Evolutionary conservation across 129 eudicot genomes (phyloP).

Genomic region (Deinandra increscens): DNA sequence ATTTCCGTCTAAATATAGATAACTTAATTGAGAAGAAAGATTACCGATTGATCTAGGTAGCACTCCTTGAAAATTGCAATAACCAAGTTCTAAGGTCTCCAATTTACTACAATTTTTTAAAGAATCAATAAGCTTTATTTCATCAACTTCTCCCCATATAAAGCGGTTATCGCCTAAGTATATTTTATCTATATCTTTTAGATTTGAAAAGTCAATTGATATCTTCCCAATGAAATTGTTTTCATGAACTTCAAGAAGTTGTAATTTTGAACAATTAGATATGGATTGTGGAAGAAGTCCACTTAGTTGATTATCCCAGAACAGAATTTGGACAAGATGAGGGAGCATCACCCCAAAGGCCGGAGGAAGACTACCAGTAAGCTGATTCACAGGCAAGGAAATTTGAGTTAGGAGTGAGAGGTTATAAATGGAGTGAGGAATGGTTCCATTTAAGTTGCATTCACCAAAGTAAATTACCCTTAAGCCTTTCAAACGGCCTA

Average conservation of each 20-base stretch:
- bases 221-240: constrained; percentile 15
- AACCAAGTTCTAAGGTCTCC: background rate
- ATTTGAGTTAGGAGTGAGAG: background rate
- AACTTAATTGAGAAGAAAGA: constrained; percentile 22
- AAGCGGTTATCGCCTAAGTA: background rate
- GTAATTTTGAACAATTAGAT: constrained; percentile 27
- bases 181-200: background rate
- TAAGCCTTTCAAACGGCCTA: constrained; percentile 16
- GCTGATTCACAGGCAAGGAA: constrained; percentile 15
- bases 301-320: constrained; percentile 9
- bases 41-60: constrained; percentile 33
- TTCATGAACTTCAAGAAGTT: background rate
- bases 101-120: constrained; percentile 22
- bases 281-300: constrained; percentile 29
- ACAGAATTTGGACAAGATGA: background rate
- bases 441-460: constrained; percentile 20
- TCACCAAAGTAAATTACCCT: background rate
- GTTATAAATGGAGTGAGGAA: constrained; percentile 30
- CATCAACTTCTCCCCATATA: constrained; percentile 17
- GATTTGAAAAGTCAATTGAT: background rate
- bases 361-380: constrained; percentile 24
- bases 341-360: constrained; percentile 22
- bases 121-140: constrained; percentile 30
- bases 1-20: constrained; percentile 15
- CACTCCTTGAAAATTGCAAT: constrained; percentile 20